Base-by-base conservation (phyloP, 331 rosid genomes). In the Quercus lobata region DNA sequence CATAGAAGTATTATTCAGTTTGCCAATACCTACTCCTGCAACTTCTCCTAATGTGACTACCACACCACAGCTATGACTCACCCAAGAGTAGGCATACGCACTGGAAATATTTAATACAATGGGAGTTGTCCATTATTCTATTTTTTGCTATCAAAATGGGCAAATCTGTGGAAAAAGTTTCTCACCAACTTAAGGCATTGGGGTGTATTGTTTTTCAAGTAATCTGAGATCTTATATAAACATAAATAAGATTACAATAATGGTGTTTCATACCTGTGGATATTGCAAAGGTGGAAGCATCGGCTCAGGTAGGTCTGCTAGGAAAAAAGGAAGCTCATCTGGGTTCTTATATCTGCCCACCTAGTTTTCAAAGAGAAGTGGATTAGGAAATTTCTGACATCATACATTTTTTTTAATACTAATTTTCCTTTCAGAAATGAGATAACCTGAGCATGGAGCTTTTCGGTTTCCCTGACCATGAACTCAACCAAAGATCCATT, bases 261-360 rank as follows among this genome's bases (percentile, higher is more conserved):
- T 18, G 54, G 29, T 58, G 69, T 2, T 76, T 35, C 69, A 41
- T 80, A 89, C 96, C 91, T 77, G 90, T 0, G 93, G 93, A 60
- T 89, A 91, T 60, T 81, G 88, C 87, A 91, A 30, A 37, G 91
- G 90, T 68, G 93, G 93, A 74, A 91, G 88, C 81, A 74, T 37
- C 14, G 90, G 88, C 46, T 81, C 80, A 5, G 91, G 89, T 70
- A 91, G 74, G 75, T 69, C 15, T 2, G 58, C 52, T 72, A 89
- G 84, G 81, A 87, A 87, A 76, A 91, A 91, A 63, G 93, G 87
- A 73, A 87, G 90, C 76, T 91, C 93, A 73, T 89, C 91, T 0
- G 91, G 93, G 71, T 89, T 87, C 56, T 24, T 76, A 82, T 89
- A 91, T 78, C 96, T 87, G 17, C 93, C 93, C 60, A 86, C 91